phyloP scores from a whole-genome alignment of 2,329 filamentous ascomycete genomes.

The Penicillium sp. region DNA sequence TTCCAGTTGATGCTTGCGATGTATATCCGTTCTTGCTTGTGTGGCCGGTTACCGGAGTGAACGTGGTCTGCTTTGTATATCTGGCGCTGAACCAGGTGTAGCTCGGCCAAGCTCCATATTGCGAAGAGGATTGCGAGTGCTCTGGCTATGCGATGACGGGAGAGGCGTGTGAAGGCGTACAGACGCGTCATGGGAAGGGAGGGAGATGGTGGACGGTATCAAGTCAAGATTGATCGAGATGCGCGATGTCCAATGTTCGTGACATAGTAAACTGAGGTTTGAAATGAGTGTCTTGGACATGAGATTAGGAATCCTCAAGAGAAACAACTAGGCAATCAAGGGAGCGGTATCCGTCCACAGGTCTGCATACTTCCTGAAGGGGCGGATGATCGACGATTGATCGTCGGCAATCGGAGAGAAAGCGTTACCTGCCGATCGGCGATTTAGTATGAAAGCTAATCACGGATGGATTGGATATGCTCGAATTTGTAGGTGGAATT shows the following conservation, averaged over 20 bases:
- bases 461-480: too few species aligned
- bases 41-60: conserved; percentile 12
- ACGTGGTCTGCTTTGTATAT: conserved; percentile 13
- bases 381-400: too few species aligned
- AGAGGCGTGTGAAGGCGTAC: conserved; percentile 11
- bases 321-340: background rate
- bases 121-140: conserved; percentile 17
- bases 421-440: background rate
- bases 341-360: background rate
- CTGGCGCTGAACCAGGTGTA: conserved; percentile 17
- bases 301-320: background rate
- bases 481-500: too few species aligned
- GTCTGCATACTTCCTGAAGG: background rate
- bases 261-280: background rate
- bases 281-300: too few species aligned
- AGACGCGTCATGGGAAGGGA: conserved; percentile 16
- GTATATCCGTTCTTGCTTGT: conserved; percentile 49
- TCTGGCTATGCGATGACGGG: conserved; percentile 19
- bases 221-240: background rate
- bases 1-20: conserved; percentile 70
- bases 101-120: conserved; percentile 22
- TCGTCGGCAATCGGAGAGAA: background rate
- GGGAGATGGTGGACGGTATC: background rate
- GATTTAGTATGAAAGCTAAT: background rate
- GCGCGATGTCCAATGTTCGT: background rate